These are phyloP conservation scores for Apiospora koreana DNA, from an alignment of 2,329 filamentous ascomycete species.

Conservation along the genomic window DNA sequence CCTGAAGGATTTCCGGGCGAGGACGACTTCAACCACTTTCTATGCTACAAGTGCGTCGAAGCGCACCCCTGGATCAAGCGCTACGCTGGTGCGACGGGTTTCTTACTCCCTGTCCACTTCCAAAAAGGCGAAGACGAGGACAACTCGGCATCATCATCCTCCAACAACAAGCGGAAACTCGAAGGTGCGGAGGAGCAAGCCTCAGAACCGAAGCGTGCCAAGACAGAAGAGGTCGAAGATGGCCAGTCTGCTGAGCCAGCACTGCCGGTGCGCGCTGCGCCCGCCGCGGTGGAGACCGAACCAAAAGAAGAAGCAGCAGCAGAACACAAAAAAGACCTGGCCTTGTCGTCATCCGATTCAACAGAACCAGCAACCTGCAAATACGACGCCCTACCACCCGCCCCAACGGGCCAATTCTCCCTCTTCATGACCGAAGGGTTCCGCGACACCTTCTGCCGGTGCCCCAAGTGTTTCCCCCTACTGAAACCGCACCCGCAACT, in stretches of 20 bases:
- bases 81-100: conserved; percentile 79
- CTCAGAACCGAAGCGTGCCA: conserved; percentile 50
- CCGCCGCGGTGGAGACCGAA: conserved; percentile 22
- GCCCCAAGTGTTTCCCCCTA: conserved; percentile 74
- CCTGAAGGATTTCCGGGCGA: conserved; percentile 87
- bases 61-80: conserved; percentile 88
- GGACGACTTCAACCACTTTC: conserved; percentile 83
- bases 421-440: conserved; percentile 82
- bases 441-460: conserved; percentile 80
- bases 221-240: conserved; percentile 39
- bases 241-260: conserved; percentile 9
- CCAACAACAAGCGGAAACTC: conserved; percentile 70
- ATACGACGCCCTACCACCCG: conserved; percentile 56
- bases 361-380: conserved; percentile 51
- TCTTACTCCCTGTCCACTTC: conserved; percentile 71
- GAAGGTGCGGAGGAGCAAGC: conserved; percentile 47
- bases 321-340: neutral
- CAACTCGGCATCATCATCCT: conserved; percentile 19
- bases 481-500: conserved; percentile 76
- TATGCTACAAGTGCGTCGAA: conserved; percentile 93
- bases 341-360: neutral
- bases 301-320: conserved; percentile 15
- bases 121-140: conserved; percentile 25
- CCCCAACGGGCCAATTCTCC: conserved; percentile 65
- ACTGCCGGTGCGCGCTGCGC: neutral